A percentile compares a stretch with the other conserved stretches of the same genome.
Conservation (phyloP, 2,329 filamentous ascomycete species). For the Phymatotrichopsis omnivora region DNA sequence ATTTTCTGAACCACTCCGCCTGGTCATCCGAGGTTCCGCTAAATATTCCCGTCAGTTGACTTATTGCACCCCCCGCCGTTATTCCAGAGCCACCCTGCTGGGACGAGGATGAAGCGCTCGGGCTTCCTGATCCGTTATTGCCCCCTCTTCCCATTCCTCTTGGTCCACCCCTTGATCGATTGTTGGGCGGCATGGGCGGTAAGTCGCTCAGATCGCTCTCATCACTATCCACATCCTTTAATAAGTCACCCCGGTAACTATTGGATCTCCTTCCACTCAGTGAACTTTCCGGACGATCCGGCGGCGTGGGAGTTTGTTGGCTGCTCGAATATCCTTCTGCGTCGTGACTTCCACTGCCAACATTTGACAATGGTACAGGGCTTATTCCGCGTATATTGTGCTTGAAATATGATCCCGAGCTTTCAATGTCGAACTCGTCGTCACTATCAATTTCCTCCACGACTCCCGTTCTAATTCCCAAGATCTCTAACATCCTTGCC, state of each 20-base stretch:
- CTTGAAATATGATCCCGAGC: slow-evolving; percentile 66
- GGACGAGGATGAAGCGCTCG: slow-evolving; percentile 41
- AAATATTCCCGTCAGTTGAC: slow-evolving; percentile 44
- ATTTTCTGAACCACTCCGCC: slow-evolving; percentile 75
- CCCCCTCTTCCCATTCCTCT: slow-evolving; percentile 33
- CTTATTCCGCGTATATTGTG: slow-evolving; percentile 47
- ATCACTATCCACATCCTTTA: no score
- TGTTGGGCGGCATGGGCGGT: slow-evolving; percentile 30
- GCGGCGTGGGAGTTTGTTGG: slow-evolving; percentile 16
- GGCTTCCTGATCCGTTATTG: slow-evolving; percentile 34
- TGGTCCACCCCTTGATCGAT: no score
- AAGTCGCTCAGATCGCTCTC: slow-evolving; percentile 50
- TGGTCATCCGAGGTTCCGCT: slow-evolving; percentile 73
- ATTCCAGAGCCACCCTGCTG: slow-evolving; percentile 11
- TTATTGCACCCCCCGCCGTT: slow-evolving; percentile 29
- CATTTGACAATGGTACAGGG: slow-evolving; percentile 13
- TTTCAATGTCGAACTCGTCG: slow-evolving; percentile 96
- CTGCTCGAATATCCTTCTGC: slow-evolving; percentile 16
- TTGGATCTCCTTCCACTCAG: slow-evolving; percentile 12
- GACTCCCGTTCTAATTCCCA: slow-evolving; percentile 91
- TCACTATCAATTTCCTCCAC: slow-evolving; percentile 96
- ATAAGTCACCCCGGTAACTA: slow-evolving; percentile 11
- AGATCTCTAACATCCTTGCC: slow-evolving; percentile 91
- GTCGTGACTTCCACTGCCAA: background rate
- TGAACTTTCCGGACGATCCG: slow-evolving; percentile 7